Conservation (phyloP, 805 yeast species). For the Wickerhamomyces tratensis region DNA sequence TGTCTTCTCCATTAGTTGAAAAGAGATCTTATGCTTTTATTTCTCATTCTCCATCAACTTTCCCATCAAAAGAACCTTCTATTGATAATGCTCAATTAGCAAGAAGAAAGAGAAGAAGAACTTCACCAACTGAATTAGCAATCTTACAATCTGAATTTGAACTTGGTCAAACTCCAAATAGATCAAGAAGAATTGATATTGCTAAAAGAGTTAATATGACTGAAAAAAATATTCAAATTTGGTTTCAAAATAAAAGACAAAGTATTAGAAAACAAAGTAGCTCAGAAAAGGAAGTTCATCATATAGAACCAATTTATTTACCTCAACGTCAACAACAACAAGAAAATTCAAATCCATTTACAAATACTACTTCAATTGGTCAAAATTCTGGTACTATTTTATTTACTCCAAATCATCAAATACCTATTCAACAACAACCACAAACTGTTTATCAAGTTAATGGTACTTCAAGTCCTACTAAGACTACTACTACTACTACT, state of each 20-base stretch:
- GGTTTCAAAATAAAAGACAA: conserved; percentile 97
- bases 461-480: not conserved
- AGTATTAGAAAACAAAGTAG: conserved; percentile 47
- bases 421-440: not conserved
- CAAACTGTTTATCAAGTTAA: not conserved
- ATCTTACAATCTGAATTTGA: conserved; percentile 76
- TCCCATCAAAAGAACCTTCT: conserved; percentile 70
- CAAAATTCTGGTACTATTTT: too few relatives aligned
- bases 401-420: not conserved
- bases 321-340: not conserved
- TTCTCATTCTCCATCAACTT: conserved; percentile 86
- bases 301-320: conserved; percentile 14
- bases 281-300: conserved; percentile 19
- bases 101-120: conserved; percentile 90
- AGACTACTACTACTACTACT: not conserved
- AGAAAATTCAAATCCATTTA: not conserved
- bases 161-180: conserved; percentile 73
- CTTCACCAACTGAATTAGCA: conserved; percentile 78
- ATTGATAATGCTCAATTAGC: conserved; percentile 91
- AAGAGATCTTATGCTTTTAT: conserved; percentile 68
- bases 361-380: too few relatives aligned
- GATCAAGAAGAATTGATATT: conserved; percentile 62
- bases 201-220: conserved; percentile 83
- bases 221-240: conserved; percentile 96
- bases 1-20: conserved; percentile 16